Base-by-base conservation (phyloP, 148 eudicot genomes). In the Camellia sinensis region DNA sequence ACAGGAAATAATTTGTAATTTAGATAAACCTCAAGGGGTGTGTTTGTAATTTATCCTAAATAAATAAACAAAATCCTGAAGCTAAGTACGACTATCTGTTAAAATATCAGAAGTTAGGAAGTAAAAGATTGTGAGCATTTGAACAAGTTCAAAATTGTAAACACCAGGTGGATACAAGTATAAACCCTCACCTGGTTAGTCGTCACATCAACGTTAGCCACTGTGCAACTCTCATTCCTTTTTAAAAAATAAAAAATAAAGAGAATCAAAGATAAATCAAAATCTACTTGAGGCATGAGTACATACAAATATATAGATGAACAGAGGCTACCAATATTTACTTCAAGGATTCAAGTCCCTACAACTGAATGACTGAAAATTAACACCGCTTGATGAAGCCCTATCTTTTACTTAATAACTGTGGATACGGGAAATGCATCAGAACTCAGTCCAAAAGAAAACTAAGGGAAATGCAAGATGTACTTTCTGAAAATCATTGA, bases 141-240 rank as follows among this genome's bases (percentile, higher is more conserved):
- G 63, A 15, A 1, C 6, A 43, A 59, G 69, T 64, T 5, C 11
- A 53, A 14, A 44, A 60, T 6, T 29, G 63, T 22, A 60, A 57
- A 56, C 5, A n/a, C 0, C 2, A 75, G 22, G 3, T 48, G 11
- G 21, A 11, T 73, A 44, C 37, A 29, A 29, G 37, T 29, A 29
- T 29, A 64, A 45, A 15, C 7, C 62, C 67, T 76, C 76, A 94
- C 98, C 93, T 94, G 93, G 72, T 86, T 91, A 75, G 57, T 81
- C 83, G 82, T 90, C 65, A 67, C 83, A 76, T 90, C 90, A 18
- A 46, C 71, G 22, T 87, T 91, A 69, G 87, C 84, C 56, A 79
- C 90, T 71, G 77, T 65, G 60, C 82, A 82, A 45, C 76, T 87
- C 76, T 89, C 90, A 62, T 88, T 86, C 92, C 97, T 93, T 78